Base-by-base conservation (phyloP, 495 filamentous ascomycete species). In the Lasiosphaeriaceae sp. region DNA sequence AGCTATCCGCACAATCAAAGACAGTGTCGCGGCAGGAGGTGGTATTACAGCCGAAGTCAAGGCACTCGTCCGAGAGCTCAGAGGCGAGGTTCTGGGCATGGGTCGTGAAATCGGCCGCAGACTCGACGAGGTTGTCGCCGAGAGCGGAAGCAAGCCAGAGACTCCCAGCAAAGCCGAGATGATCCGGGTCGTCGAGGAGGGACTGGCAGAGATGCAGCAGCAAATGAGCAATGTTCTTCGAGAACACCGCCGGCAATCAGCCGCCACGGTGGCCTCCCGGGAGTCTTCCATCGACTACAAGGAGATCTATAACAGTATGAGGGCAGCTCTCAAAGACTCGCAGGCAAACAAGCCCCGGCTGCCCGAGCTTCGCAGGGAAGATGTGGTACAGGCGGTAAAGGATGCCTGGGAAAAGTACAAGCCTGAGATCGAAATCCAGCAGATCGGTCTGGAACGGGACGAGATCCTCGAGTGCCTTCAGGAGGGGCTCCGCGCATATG, bases 31-130 rank as follows among this genome's bases (percentile, higher is more conserved):
- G 21, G 87, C 95, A 74, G 80, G 87, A 49, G 92, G 92, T 60
- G 86, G 90, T 14, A 79, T 94, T 66, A 94, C 92, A 4, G 87
- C 89, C 54, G 89, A 96, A 69, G 89, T 96, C 37, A 98, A 97
- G 71, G 85, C 88, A 2, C 74, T 95, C 16, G 87, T 96, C 12
- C 85, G 90, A 41, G 92, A 97, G 61, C 77, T 98, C 37, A 86
- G 92, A 17, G 90, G 92, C 12, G 92, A 97, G 65, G 92, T 97
- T 8, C 81, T 97, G 2, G 91, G 90, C 3, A 96, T 97, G 93
- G 90, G 91, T 5, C 78, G 91, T 54, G 86, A 96, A 60, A 80
- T 97, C 24, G 90, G 86, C 26, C 83, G 88, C n/a, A 86, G 88
- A 64, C 77, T 97, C 2, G 90, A 96, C 52, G 81, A 89, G 44